phyloP scores from a whole-genome alignment of 192 early-diverging fungal species.

The Rhizoclosmatium sp. region DNA sequence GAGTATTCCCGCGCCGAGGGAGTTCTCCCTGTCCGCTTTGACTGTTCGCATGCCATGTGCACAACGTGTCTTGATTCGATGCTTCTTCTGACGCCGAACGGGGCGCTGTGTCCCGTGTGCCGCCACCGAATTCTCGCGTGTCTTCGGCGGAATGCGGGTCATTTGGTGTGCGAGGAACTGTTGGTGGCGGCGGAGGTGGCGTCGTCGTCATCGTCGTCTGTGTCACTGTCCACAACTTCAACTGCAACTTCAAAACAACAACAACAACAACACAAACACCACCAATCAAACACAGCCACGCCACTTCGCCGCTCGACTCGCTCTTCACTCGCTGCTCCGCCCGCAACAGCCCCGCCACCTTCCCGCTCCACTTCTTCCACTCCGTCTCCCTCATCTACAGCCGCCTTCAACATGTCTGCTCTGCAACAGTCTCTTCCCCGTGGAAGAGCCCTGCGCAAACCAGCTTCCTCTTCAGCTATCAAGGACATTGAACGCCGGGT shows the following conservation, averaged over 20 bases:
- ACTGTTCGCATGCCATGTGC: constrained; percentile 23
- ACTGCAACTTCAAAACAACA: neutral
- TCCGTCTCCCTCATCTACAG: neutral
- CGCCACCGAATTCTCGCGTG: constrained; percentile 22
- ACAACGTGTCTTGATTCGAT: constrained; percentile 8
- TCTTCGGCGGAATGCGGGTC: constrained; percentile 7
- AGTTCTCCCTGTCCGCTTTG: constrained; percentile 22
- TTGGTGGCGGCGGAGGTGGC: neutral
- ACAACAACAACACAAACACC: neutral
- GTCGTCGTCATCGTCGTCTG: neutral
- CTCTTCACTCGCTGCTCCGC: neutral
- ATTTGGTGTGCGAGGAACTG: constrained; percentile 16
- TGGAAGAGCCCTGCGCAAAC: neutral
- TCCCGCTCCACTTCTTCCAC: neutral
- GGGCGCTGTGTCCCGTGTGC: constrained; percentile 32
- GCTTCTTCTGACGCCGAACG: constrained; percentile 24
- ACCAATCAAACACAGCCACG: neutral
- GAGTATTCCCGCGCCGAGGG: constrained; percentile 7
- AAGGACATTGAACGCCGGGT: neutral
- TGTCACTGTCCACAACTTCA: neutral
- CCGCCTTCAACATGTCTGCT: neutral
- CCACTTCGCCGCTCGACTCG: neutral
- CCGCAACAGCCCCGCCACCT: neutral
- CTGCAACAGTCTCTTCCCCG: neutral
- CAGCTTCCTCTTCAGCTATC: neutral